Evolutionary conservation across 2,329 filamentous ascomycete species (phyloP).

Genomic region (Fusarium sp.): DNA sequence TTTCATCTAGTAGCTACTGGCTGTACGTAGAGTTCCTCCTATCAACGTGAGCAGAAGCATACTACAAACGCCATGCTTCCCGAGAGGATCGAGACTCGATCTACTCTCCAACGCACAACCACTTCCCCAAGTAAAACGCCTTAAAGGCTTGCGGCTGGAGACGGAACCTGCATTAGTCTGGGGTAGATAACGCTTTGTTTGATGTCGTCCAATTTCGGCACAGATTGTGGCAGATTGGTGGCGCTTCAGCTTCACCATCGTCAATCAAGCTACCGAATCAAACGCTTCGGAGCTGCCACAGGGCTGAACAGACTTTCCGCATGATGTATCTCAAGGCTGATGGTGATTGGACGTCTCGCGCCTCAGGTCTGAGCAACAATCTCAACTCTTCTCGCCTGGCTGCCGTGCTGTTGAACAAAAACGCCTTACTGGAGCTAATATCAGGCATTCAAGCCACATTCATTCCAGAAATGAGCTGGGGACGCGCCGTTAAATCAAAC

Average conservation of each 20-base stretch:
- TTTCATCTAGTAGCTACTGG: no score
- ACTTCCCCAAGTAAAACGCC: background rate
- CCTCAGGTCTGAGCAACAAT: conserved; percentile 21
- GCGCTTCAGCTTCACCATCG: conserved; percentile 28
- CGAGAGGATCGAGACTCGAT: background rate
- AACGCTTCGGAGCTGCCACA: conserved; percentile 23
- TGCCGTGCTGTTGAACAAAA: conserved; percentile 2
- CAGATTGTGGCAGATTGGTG: conserved; percentile 39
- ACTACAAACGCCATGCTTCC: background rate
- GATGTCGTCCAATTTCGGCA: conserved; percentile 17
- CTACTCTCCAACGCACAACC: background rate
- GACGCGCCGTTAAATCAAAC: background rate
- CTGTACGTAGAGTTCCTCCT: background rate
- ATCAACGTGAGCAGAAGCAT: background rate
- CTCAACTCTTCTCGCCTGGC: background rate
- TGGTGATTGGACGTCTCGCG: conserved; percentile 2
- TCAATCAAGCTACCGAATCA: conserved; percentile 36
- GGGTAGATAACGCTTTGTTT: background rate
- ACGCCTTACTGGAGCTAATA: conserved; percentile 23
- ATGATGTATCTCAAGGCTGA: background rate
- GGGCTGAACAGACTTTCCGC: conserved; percentile 38
- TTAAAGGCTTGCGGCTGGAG: conserved; percentile 6
- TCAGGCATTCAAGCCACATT: conserved; percentile 7
- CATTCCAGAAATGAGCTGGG: background rate
- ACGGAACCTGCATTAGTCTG: conserved; percentile 9